A percentile compares a stretch with the other conserved stretches of the same genome.
Conservation (phyloP, 1,284 basidiomycete species). For the Leccinum laetum region DNA sequence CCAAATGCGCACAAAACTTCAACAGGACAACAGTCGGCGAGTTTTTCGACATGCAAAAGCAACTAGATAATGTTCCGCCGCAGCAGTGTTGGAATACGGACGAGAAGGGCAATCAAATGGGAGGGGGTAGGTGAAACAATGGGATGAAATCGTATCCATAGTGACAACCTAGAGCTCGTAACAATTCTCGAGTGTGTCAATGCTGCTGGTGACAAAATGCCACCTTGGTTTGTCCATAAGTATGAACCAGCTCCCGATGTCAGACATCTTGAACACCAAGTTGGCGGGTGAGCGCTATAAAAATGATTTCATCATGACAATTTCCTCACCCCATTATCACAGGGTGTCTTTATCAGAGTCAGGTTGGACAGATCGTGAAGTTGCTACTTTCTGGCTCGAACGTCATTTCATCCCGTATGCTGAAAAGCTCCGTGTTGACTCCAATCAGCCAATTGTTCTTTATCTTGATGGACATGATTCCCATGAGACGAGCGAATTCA, state of each 20-base stretch:
- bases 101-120: neutral
- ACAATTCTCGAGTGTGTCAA: neutral
- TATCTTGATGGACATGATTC: neutral
- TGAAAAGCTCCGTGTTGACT: neutral
- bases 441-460: neutral
- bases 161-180: neutral
- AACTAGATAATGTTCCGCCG: neutral
- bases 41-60: neutral
- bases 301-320: neutral
- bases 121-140: neutral
- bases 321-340: neutral
- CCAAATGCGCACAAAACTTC: neutral
- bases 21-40: neutral
- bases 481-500: neutral
- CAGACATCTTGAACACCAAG: neutral
- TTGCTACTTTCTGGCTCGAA: neutral
- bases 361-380: neutral
- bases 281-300: neutral
- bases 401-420: neutral
- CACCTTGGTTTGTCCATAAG: neutral
- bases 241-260: neutral
- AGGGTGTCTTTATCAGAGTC: neutral
- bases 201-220: neutral
- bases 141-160: neutral
- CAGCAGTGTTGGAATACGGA: neutral